phyloP scores from a whole-genome alignment of 1,284 basidiomycete species.

The Amylostereum areolatum region DNA sequence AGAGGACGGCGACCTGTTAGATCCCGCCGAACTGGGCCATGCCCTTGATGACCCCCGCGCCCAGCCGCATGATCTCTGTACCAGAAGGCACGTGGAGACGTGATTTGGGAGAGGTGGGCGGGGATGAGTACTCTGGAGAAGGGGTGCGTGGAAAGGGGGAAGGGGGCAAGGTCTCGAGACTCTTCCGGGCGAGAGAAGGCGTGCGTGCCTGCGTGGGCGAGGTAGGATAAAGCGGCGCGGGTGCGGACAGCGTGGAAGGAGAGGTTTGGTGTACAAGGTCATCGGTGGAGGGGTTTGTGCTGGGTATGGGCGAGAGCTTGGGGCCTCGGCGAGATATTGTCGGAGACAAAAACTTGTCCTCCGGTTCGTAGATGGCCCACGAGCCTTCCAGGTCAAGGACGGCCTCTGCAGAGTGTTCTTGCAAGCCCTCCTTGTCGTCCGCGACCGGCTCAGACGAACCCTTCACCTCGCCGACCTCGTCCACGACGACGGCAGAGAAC shows the following conservation, averaged over 20 bases:
- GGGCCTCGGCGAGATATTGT: neutral
- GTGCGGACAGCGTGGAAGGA: neutral
- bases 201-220: neutral
- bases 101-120: slow-evolving; percentile 3
- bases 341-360: slow-evolving; percentile 4
- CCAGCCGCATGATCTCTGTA: slow-evolving; percentile 16
- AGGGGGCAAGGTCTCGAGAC: neutral
- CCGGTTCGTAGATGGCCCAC: slow-evolving; percentile 1
- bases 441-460: slow-evolving; percentile 27
- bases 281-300: slow-evolving; percentile 28
- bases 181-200: neutral
- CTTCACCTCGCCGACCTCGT: slow-evolving; percentile 55
- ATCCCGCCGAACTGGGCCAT: slow-evolving; percentile 23
- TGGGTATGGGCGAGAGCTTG: slow-evolving; percentile 24
- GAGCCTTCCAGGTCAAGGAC: neutral
- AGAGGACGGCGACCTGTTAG: no score
- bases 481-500: slow-evolving; percentile 40
- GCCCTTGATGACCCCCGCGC: slow-evolving; percentile 41
- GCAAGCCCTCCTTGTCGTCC: slow-evolving; percentile 10
- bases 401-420: slow-evolving; percentile 1
- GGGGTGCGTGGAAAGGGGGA: slow-evolving; percentile 1
- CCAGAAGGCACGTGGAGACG: slow-evolving; percentile 14
- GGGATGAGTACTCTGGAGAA: neutral
- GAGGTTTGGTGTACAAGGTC: slow-evolving; percentile 18
- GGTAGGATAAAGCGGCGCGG: neutral